Conservation (phyloP, 306 rosid genomes). For the Abrus pulchellus region DNA sequence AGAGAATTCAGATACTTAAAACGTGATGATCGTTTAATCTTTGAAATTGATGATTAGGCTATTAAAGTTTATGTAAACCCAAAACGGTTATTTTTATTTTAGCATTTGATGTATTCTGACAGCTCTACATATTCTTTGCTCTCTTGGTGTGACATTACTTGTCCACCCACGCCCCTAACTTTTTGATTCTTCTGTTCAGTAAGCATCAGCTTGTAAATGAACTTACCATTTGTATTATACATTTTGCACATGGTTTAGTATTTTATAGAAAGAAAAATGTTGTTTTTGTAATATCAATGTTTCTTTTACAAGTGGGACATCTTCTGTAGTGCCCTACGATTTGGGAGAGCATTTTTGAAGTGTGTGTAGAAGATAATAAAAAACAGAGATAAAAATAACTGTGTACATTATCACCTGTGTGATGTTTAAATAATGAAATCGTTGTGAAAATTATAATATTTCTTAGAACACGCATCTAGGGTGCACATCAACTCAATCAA, state of each 20-base stretch:
- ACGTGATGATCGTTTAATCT: constrained; percentile 50
- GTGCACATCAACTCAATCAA: not conserved
- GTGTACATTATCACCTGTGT: not conserved
- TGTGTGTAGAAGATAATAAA: not conserved
- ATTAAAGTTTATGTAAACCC: constrained; percentile 34
- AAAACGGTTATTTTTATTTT: constrained; percentile 17
- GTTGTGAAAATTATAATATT: not conserved
- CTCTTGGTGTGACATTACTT: constrained; percentile 13
- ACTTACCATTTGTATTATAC: not conserved
- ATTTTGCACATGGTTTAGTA: not conserved
- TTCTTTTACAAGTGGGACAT: not conserved
- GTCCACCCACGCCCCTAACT: not conserved
- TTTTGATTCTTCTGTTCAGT: constrained; percentile 5
- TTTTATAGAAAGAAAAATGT: not conserved
- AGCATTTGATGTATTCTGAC: constrained; percentile 38
- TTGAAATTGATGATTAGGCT: constrained; percentile 51
- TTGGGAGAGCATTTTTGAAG: not conserved
- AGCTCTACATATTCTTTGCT: constrained; percentile 41
- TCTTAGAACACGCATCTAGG: not conserved
- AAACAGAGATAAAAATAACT: not conserved
- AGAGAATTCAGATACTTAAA: constrained; percentile 67
- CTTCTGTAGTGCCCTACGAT: not conserved
- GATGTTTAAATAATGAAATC: not conserved
- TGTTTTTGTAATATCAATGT: too few species aligned
- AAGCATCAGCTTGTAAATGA: constrained; percentile 34